A percentile compares a stretch with the other conserved stretches of the same genome.
Evolutionary conservation across 805 yeast genomes (phyloP).

Genomic region (Ogataea corticis): DNA sequence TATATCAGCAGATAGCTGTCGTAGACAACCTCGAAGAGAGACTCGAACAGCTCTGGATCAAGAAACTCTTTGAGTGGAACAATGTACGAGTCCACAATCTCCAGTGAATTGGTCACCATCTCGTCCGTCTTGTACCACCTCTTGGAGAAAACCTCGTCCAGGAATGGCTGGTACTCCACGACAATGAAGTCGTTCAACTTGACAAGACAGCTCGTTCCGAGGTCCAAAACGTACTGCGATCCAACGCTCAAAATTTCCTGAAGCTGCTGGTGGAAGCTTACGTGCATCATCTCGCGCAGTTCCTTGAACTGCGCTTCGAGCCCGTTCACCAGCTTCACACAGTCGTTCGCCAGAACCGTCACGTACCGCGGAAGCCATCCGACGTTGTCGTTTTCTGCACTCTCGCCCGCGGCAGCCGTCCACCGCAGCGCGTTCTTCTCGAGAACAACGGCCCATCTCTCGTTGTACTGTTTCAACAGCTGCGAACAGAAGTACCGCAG

Average conservation of each 20-base stretch:
- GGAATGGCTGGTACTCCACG: constrained; percentile 25
- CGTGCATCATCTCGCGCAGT: constrained; percentile 23
- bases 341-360: constrained; percentile 33
- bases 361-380: constrained; percentile 34
- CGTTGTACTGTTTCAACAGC: constrained; percentile 23
- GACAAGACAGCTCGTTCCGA: constrained; percentile 31
- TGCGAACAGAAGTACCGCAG: constrained; percentile 25
- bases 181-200: constrained; percentile 27
- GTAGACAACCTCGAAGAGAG: constrained; percentile 34
- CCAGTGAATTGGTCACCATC: constrained; percentile 27
- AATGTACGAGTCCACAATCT: constrained; percentile 30
- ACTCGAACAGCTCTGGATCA: constrained; percentile 31
- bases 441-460: constrained; percentile 22
- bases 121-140: constrained; percentile 33
- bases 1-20: constrained; percentile 42
- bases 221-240: constrained; percentile 22
- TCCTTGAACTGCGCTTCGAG: constrained; percentile 25
- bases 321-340: constrained; percentile 33
- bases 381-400: constrained; percentile 18
- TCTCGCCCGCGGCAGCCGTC: constrained; percentile 13
- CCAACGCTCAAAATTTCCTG: constrained; percentile 19
- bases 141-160: constrained; percentile 28
- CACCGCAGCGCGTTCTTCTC: constrained; percentile 21
- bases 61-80: constrained; percentile 31
- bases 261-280: constrained; percentile 25